Evolutionary conservation across 345 rosid species (phyloP).

Genomic region (Camelina laxa): DNA sequence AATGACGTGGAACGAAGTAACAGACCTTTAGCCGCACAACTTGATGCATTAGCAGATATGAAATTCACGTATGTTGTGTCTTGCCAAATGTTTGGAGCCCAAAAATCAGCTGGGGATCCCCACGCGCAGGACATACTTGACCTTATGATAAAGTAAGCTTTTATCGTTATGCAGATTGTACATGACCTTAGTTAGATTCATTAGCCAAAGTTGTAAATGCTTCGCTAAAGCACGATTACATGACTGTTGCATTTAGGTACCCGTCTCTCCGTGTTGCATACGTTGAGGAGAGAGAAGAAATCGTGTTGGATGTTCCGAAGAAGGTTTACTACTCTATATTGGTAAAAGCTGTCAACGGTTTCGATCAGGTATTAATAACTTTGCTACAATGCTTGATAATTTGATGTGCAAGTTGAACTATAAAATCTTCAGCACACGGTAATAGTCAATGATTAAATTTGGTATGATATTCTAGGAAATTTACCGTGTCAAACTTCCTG

Average conservation of each 20-base stretch:
- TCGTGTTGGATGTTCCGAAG: constrained; percentile 44
- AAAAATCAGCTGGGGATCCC: constrained; percentile 82
- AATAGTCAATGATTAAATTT: not conserved
- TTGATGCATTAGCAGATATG: constrained; percentile 87
- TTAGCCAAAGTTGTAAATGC: constrained; percentile 22
- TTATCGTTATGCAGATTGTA: constrained; percentile 14
- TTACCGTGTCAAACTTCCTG: constrained; percentile 93
- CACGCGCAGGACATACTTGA: constrained; percentile 82
- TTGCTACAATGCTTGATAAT: not conserved
- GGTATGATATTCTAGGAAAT: constrained; percentile 58
- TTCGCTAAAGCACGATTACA: constrained; percentile 27
- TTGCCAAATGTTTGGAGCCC: constrained; percentile 85
- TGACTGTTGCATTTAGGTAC: constrained; percentile 58
- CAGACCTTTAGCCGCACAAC: constrained; percentile 59
- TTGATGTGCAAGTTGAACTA: constrained; percentile 16
- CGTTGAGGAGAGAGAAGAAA: constrained; percentile 92
- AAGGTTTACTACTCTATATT: constrained; percentile 83
- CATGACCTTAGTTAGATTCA: constrained; percentile 30
- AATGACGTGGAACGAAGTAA: constrained; percentile 71
- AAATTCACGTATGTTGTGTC: constrained; percentile 85
- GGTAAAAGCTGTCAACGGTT: constrained; percentile 79
- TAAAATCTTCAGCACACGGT: constrained; percentile 1
- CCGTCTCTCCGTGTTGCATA: constrained; percentile 94
- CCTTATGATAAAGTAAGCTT: constrained; percentile 76
- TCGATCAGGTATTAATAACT: constrained; percentile 67